Base-by-base conservation (phyloP, 345 rosid genomes). In the Bretschneidera sinensis region DNA sequence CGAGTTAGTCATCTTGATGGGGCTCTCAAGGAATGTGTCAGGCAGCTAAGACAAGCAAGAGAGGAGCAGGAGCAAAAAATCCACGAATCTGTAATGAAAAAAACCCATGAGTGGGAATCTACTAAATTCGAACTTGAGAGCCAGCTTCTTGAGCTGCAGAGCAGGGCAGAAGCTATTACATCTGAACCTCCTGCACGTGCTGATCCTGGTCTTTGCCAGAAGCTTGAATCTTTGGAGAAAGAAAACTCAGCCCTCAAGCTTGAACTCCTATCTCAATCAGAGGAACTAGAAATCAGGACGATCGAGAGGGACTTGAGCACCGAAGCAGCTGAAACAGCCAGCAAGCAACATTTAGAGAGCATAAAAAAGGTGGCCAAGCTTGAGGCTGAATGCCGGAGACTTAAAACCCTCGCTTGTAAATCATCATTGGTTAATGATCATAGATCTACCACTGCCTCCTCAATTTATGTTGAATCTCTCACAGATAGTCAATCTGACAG, bases 1-100 rank as follows among this genome's bases (percentile, higher is more conserved):
- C 79, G 89, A 66, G 81, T 83, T 47, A 83, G 73, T 61, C 97
- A 92, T 70, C 81, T 92, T 20, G 97, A 92, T 66, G 97, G 88
- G 48, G 98, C 98, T 60, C 76, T 92, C 21, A 89, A 87, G 81
- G 98, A 92, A 64, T 92, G 98, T 74, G 86, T 92, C 54, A 83
- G 94, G 85, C 94, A 92, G 75, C 79, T 92, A 63, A 71, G 98
- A 66, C 91, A 79, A 75, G 89, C 83, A 17, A 84, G 84, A 75
- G 97, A 87, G n/a, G 94, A 87, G 68, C 97, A 87, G 61, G 96
- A 89, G 28, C 71, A 77, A 48, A 79, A 74, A 57, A 79, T 87
- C 33, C 64, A 35, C 52, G 94, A 87, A 13, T 83, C 91, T 47
- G 67, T 89, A 8, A 65, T 49, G 20, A 82, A 76, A 69, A 67